phyloP scores from a whole-genome alignment of 2,329 filamentous ascomycete species.

The Trichoderma pleuroti region DNA sequence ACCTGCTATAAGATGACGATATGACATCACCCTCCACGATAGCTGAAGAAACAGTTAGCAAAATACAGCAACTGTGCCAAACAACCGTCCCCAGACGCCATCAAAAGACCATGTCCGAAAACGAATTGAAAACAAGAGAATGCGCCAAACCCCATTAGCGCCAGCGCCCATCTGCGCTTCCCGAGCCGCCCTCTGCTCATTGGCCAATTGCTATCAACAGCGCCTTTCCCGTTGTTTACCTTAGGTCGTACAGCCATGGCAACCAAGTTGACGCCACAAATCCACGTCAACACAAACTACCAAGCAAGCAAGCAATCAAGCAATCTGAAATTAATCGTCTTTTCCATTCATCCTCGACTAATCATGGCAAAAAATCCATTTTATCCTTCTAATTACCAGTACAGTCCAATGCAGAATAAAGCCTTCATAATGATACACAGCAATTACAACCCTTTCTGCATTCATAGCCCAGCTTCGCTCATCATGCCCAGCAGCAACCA shows the following conservation, averaged over 20 bases:
- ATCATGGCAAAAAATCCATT: conserved; percentile 11
- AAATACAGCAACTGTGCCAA: neutral
- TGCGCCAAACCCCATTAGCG: neutral
- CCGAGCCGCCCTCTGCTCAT: conserved; percentile 11
- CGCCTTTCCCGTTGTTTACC: neutral
- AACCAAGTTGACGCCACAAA: neutral
- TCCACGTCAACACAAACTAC: neutral
- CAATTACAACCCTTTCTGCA: conserved; percentile 9
- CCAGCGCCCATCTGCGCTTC: conserved; percentile 3
- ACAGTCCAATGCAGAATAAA: conserved; percentile 14
- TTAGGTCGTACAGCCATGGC: neutral
- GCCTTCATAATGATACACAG: conserved; percentile 18
- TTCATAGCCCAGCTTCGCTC: neutral
- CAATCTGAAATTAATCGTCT: neutral
- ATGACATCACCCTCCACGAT: neutral
- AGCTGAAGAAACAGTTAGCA: too few relatives aligned
- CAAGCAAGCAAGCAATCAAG: neutral
- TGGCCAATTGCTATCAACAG: neutral
- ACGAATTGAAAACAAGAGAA: neutral
- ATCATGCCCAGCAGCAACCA: neutral
- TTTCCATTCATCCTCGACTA: conserved; percentile 14
- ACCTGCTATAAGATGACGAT: neutral
- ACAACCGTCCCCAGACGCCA: neutral
- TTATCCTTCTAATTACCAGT: conserved; percentile 15
- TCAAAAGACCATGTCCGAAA: neutral